phyloP scores from a whole-genome alignment of 805 yeast species.

The Maudiozyma serrabonitensis region DNA sequence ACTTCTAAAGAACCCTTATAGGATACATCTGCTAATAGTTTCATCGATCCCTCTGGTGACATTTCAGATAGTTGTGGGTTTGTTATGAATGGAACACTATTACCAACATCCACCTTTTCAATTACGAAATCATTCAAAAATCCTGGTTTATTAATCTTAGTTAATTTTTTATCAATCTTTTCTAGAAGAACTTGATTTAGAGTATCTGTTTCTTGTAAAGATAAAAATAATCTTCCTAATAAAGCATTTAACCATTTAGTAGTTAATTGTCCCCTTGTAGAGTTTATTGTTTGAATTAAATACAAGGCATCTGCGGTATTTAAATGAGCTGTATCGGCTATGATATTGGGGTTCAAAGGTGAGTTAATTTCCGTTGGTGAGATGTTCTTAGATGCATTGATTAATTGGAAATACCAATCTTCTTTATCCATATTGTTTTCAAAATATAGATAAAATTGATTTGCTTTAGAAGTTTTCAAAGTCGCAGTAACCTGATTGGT shows the following conservation, averaged over 20 bases:
- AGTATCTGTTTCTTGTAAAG: constrained; percentile 61
- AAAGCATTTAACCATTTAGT: constrained; percentile 89
- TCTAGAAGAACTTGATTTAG: constrained; percentile 48
- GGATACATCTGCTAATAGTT: constrained; percentile 48
- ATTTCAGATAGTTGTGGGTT: constrained; percentile 59
- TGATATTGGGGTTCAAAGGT: constrained; percentile 44
- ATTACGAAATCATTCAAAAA: constrained; percentile 78
- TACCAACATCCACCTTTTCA: constrained; percentile 63
- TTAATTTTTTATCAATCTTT: constrained; percentile 60
- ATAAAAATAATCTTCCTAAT: constrained; percentile 70
- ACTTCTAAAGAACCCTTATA: constrained; percentile 72
- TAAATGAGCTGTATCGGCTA: constrained; percentile 68
- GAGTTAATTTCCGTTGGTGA: constrained; percentile 23
- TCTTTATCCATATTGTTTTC: constrained; percentile 79
- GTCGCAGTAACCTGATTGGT: not conserved
- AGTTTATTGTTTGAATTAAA: constrained; percentile 66
- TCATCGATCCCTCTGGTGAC: constrained; percentile 70
- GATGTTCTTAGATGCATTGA: constrained; percentile 55
- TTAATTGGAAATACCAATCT: constrained; percentile 82
- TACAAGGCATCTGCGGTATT: constrained; percentile 61
- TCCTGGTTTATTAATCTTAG: constrained; percentile 76
- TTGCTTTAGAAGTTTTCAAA: constrained; percentile 8
- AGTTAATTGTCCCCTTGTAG: constrained; percentile 73
- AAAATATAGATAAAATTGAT: constrained; percentile 52
- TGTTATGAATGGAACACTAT: constrained; percentile 69